A percentile compares a stretch with the other conserved stretches of the same genome.
Conservation (phyloP, 257 asterid species). For the Capsicum pubescens region DNA sequence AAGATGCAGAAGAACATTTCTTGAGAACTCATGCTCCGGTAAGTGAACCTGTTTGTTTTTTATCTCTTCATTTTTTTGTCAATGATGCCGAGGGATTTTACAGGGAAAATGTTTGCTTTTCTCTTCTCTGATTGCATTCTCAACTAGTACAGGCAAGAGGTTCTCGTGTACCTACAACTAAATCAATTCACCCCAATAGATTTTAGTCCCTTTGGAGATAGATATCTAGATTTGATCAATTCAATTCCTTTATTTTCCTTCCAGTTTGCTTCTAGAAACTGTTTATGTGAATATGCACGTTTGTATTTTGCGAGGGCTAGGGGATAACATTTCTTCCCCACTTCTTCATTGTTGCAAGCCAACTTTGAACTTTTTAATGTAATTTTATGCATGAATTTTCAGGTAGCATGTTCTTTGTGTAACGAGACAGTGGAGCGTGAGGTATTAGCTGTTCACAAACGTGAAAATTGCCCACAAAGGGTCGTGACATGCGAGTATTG, state of each 20-base stretch:
- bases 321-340: neutral
- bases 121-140: neutral
- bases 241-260: neutral
- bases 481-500: constrained; percentile 90
- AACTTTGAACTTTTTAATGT: neutral
- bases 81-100: neutral
- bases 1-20: constrained; percentile 79
- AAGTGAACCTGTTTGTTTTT: constrained; percentile 32
- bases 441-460: constrained; percentile 73
- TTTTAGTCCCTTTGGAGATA: neutral
- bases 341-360: neutral
- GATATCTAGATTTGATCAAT: neutral
- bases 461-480: constrained; percentile 89
- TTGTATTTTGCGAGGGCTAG: neutral
- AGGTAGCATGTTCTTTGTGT: constrained; percentile 96
- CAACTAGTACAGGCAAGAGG: neutral
- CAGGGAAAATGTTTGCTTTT: neutral
- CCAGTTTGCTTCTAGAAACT: neutral
- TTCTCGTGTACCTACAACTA: neutral
- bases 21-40: constrained; percentile 95
- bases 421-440: constrained; percentile 88
- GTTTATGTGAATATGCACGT: neutral
- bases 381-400: constrained; percentile 47
- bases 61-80: neutral
- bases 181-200: neutral